Evolutionary conservation across 2,329 filamentous ascomycete genomes (phyloP), one percentile per base, ranked within the genome.

Genomic region (Fusarium graminum): DNA sequence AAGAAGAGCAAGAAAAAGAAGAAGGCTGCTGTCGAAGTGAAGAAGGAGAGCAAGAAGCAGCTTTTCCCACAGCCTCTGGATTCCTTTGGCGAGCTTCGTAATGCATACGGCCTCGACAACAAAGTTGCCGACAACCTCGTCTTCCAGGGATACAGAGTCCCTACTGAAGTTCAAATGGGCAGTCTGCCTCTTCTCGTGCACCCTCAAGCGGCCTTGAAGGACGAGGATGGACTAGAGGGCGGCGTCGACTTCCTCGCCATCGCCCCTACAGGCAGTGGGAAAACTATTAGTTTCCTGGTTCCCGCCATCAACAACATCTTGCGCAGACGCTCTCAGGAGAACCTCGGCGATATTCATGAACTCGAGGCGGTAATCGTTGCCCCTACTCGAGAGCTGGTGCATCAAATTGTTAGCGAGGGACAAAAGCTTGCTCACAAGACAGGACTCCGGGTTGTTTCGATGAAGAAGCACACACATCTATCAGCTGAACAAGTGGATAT

Each of bases 231-330:
- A 19, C 58, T 81, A 19, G 74, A 74, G 4, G 59, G 68, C 14
- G 77, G 77, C 10, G 81, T 94, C 6, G 90, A 99, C 80, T 87
- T 99, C 38, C 79, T 99, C 65, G 92, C 92, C 0, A 89, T 98
- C 41, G 95, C 95, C 4, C 95, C 95, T 2, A 99, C 95, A 0
- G 95, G 95, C 25, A 98, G 94, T 76, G 95, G 95, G 42, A 99
- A 99, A 82, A 99, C 95, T 0, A 82, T 99, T 65, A 93, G 93
- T 17, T 99, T 97, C 73, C 79, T 98, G 72, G 91, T 99, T 40
- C 94, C 94, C 0, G 85, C 93, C 4, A 88, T 99, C 70, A 90
- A 97, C 74, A 85, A 87, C 43, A 88, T 97, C 40, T 81, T 92
- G 68, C 82, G 85, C 62, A 80, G 85, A 52, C 80, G 85, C 40